Base-by-base conservation (phyloP, 768 basidiomycete genomes). In the Calocybe cyanea region DNA sequence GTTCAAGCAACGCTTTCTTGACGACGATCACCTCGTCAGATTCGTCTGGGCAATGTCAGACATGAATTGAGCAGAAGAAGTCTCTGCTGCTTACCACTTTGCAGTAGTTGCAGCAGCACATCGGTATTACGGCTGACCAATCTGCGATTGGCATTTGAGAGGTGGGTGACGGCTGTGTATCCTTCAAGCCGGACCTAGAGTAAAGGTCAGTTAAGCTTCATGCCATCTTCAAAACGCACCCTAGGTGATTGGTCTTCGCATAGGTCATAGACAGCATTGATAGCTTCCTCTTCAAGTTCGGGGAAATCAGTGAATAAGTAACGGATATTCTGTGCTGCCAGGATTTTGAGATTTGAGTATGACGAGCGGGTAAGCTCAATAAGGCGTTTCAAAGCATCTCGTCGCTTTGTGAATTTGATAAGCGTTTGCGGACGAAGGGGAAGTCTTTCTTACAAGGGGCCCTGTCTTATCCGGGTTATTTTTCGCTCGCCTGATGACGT, bases 231-330 rank as follows among this genome's bases (percentile, higher is more conserved):
- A 36, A 15, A 25, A 41, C 70, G 34, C 52, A 83, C 84, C 51
- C 66, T 65, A 10, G 72, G 53, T 31, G 75, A 73, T 38, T 76
- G 76, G 65, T 87, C 85, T 60, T 87, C 85, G 58, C 85, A 87
- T 0, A 87, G 65, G 63, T 87, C 85, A 55, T 87, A 87, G 10
- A 87, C 74, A n/a, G 82, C 81, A 54, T 87, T 82, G 56, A 87
- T 85, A 5, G 82, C 82, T 17, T 76, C 76, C 53, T 87, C 86
- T 58, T 85, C 81, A n/a, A 83, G 65, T 36, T 85, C 85, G 0
- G 80, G 77, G 53, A 85, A 83, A 61, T 83, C 78, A 51, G 66
- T 75, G 66, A 87, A 79, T 59, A 81, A 81, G 39, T 63, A 52
- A 25, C 69, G 75, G 45, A 87, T 75, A 41, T 80, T 73, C 24